These are phyloP conservation scores for Amanita inopinata DNA, from an alignment of 768 basidiomycete genomes.

Conservation along the genomic window DNA sequence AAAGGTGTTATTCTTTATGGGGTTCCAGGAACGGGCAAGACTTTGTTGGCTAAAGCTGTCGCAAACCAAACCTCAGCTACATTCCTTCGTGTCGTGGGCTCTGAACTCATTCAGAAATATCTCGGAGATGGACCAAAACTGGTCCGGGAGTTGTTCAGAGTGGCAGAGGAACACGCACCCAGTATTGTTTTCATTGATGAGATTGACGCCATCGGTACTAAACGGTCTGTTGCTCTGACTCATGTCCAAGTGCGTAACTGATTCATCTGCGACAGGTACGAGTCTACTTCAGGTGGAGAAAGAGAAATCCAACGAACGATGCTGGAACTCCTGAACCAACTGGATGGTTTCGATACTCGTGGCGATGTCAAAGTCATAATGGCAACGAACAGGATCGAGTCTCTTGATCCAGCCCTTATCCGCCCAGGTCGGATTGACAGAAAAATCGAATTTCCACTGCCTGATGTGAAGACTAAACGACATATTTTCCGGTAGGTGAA, in stretches of 20 bases:
- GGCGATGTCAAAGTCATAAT: conserved; percentile 99
- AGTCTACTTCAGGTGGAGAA: conserved; percentile 97
- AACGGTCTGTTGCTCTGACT: conserved; percentile 50
- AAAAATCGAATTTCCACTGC: conserved; percentile 97
- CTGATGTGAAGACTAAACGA: conserved; percentile 97
- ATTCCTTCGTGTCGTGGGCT: conserved; percentile 94
- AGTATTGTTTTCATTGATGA: conserved; percentile 99
- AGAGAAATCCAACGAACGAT: conserved; percentile 99
- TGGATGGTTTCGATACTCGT: conserved; percentile 98
- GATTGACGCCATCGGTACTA: conserved; percentile 97
- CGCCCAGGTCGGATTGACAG: conserved; percentile 97
- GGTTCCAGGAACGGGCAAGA: conserved; percentile 97
- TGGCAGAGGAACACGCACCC: conserved; percentile 95
- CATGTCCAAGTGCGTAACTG: not conserved
- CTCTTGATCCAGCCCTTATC: conserved; percentile 94
- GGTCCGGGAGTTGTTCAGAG: conserved; percentile 93
- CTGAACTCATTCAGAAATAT: conserved; percentile 98
- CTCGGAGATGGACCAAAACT: conserved; percentile 98
- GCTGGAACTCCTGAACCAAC: conserved; percentile 96
- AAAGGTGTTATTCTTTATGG: conserved; percentile 99
- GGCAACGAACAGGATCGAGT: conserved; percentile 98
- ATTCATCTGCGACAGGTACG: conserved; percentile 51
- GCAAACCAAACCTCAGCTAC: conserved; percentile 98
- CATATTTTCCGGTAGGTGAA: conserved; percentile 83
- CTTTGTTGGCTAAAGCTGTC: conserved; percentile 92